Base-by-base conservation (phyloP, 768 basidiomycete genomes). In the Exidia glandulosa region DNA sequence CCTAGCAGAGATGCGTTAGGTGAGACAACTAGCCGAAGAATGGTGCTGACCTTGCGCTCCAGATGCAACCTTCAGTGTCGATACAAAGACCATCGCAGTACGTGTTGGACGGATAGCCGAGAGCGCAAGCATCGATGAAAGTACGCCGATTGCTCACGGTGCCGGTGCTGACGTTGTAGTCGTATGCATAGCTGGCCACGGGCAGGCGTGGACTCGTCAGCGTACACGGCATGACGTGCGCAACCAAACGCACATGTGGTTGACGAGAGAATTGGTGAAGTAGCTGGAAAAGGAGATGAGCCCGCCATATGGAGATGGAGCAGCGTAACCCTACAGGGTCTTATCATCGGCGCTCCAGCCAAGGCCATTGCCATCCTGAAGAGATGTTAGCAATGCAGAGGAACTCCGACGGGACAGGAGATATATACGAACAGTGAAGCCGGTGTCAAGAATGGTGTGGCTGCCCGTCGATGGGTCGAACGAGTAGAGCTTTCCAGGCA, bases 31-130 rank as follows among this genome's bases (percentile, higher is more conserved):
- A 29, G 31, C 59, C 29, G 36, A 57, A 59, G 58, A 57, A 56
- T 31, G 69, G 30, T 63, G 78, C 80, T 72, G 68, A 74, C 73
- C 74, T 68, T 57, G 85, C 84, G 64, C 83, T 82, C 85, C 86
- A 87, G 57, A 86, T 72, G 48, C 78, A 78, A 4, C 86, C 86
- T 55, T 81, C 80, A 50, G 68, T 73, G 66, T 87, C 86, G 31
- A 87, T 68, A 63, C 84, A 86, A 30, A 88, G 72, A 9, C 86
- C 86, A 66, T 88, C 86, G 60, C 79, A 82, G 64, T 75, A 85
- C 13, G 81, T 74, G 36, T 76, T 57, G 77, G 72, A 13, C 33
- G 78, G 72, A 37, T 78, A 74, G 3, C 81, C 83, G 60, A 77
- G 73, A 48, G 78, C 76, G 59, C 81, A 70, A 14, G 81, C 81